A percentile compares a stretch with the other conserved stretches of the same genome.
These are phyloP conservation scores for Lepiota venenata DNA, from an alignment of 768 basidiomycete genomes.

Conservation along the genomic window DNA sequence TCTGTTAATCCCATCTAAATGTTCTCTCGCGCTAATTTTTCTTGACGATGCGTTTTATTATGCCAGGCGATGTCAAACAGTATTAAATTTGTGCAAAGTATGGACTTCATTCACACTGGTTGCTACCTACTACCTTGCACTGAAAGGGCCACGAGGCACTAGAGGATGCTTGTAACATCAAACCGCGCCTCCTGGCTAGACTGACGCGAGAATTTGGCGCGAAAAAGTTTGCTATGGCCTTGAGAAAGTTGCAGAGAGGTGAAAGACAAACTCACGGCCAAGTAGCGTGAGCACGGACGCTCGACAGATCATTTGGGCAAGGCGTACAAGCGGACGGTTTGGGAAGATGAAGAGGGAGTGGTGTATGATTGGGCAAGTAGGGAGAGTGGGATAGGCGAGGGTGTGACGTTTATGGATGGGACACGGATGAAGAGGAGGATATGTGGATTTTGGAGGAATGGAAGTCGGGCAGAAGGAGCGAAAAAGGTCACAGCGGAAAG, in stretches of 20 bases:
- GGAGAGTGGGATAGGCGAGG: slow-evolving; percentile 78
- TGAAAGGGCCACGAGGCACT: slow-evolving; percentile 61
- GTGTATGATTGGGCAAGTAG: slow-evolving; percentile 59
- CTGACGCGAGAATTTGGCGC: slow-evolving; percentile 46
- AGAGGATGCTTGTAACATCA: slow-evolving; percentile 60
- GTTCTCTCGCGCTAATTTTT: neutral
- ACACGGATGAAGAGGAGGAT: slow-evolving; percentile 72
- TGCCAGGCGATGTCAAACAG: slow-evolving; percentile 67
- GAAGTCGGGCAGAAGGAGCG: slow-evolving; percentile 21
- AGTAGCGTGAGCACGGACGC: slow-evolving; percentile 82
- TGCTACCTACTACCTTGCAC: slow-evolving; percentile 53
- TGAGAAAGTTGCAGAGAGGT: slow-evolving; percentile 57
- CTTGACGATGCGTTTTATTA: neutral
- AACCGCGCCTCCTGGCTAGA: slow-evolving; percentile 43
- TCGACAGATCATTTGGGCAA: slow-evolving; percentile 77
- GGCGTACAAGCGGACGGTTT: slow-evolving; percentile 70
- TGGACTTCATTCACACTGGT: slow-evolving; percentile 65
- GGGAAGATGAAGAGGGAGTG: slow-evolving; percentile 64
- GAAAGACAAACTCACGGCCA: slow-evolving; percentile 66
- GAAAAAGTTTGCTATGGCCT: slow-evolving; percentile 60
- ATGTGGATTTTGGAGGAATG: slow-evolving; percentile 58
- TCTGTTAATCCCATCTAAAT: slow-evolving; percentile 12
- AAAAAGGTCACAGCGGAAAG: slow-evolving; percentile 38
- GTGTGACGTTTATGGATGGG: slow-evolving; percentile 70
- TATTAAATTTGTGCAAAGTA: slow-evolving; percentile 58